Evolutionary conservation across 148 eudicot genomes (phyloP).

Genomic region (Drosera capensis): DNA sequence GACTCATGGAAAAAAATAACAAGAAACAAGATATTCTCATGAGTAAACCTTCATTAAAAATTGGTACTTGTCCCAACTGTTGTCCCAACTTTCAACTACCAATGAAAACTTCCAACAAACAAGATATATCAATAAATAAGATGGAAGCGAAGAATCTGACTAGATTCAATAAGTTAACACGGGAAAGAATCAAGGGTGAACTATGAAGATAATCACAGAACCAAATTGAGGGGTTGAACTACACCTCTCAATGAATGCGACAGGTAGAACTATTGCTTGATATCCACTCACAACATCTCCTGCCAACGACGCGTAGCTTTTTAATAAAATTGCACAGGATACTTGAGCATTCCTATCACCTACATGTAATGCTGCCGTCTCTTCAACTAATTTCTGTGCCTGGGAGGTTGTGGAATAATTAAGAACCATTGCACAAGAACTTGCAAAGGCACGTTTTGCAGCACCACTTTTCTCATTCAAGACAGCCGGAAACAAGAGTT

Average conservation of each 20-base stretch:
- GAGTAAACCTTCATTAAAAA: too few species aligned
- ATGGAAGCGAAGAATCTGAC: too few species aligned
- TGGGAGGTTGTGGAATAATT: constrained; percentile 63
- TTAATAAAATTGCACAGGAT: constrained; percentile 73
- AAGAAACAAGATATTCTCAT: too few species aligned
- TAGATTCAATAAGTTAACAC: too few species aligned
- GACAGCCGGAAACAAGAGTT: constrained; percentile 63
- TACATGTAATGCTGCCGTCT: constrained; percentile 59
- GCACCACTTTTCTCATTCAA: constrained; percentile 71
- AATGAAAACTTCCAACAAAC: too few species aligned
- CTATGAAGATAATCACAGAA: neutral
- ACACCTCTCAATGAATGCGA: constrained; percentile 75
- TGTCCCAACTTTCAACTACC: too few species aligned
- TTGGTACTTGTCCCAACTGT: too few species aligned
- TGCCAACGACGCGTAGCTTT: constrained; percentile 68
- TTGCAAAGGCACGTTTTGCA: constrained; percentile 86
- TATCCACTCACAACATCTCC: constrained; percentile 64
- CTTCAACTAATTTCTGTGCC: constrained; percentile 67
- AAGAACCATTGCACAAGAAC: constrained; percentile 77
- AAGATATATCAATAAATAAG: too few species aligned
- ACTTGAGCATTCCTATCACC: constrained; percentile 86
- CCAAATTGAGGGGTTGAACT: constrained; percentile 6
- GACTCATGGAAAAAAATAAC: too few species aligned
- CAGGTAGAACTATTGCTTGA: constrained; percentile 59
- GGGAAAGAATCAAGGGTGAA: too few species aligned